Evolutionary conservation across 1,284 basidiomycete genomes (phyloP), one percentile per base, ranked within the genome.

Genomic region (Irpex lacteus): DNA sequence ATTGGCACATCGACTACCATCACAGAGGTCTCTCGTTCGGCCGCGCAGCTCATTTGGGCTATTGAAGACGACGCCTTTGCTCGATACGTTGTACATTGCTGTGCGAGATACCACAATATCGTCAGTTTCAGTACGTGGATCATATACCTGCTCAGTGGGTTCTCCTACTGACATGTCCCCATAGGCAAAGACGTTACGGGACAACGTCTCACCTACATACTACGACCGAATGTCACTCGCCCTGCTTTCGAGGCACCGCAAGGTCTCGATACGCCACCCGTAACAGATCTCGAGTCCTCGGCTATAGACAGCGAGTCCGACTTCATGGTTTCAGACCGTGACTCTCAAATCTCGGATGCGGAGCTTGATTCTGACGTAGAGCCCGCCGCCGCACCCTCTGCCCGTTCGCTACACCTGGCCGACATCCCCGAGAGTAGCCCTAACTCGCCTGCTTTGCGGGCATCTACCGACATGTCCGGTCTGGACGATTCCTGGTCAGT

Each of bases 81-180:
- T 37, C 80, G 91, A 44, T 93, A 91, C 70, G 83, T 93, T 57
- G 85, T 93, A 5, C 91, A 94, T 68, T 93, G 91, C 68, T 88
- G 89, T 66, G 90, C 91, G 55, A 80, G 91, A 47, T 93, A 89
- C 74, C 85, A 93, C 72, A 86, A 86, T 63, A 75, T 93, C 61
- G 87, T 93, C 67, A 90, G 88, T 75, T 94, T 87, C 79, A 93
- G 91, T 91, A 73, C 70, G 90, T 82, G 91, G 72, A 70, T 89
- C 81, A 18, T 56, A 32, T 34, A 6, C 54, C 15, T 44, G 2
- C 36, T 21, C 60, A n/a, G 36, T 58, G 1, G 9, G 9, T 26
- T 32, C 49, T n/a, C 40, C 5, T 26, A 6, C 38, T 34, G 32
- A 34, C 32, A 34, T 5, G 1, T 57, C 3, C 21, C 11, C 66